phyloP scores from a whole-genome alignment of 2,329 filamentous ascomycete genomes.

The Monosporascus cannonballus region DNA sequence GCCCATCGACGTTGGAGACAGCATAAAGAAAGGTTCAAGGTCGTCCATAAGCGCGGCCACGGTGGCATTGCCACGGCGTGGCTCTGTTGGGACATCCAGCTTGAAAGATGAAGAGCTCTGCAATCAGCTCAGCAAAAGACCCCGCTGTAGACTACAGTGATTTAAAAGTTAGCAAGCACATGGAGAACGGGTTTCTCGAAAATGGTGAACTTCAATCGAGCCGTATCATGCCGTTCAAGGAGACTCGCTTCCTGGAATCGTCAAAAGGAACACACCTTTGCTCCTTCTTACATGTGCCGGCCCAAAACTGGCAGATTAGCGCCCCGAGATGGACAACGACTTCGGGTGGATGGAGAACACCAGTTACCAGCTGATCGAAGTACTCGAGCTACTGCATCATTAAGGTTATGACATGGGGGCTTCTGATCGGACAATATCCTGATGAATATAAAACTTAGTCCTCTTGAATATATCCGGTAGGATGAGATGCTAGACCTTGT shows the following conservation, averaged over 20 bases:
- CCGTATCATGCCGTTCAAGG: conserved; percentile 3
- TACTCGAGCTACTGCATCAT: conserved; percentile 4
- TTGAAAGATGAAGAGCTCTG: conserved; percentile 9
- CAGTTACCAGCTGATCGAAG: conserved; percentile 6
- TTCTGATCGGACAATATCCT: conserved; percentile 10
- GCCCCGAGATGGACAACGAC: neutral
- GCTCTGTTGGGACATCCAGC: conserved; percentile 9
- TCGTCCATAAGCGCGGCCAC: conserved; percentile 9
- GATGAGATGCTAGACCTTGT: conserved; percentile 1
- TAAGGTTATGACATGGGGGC: conserved; percentile 9
- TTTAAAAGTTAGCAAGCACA: neutral
- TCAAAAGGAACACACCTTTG: conserved; percentile 3
- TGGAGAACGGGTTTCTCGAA: neutral
- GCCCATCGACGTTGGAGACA: conserved; percentile 1
- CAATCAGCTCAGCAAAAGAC: conserved; percentile 3
- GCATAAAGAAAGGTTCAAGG: conserved; percentile 4
- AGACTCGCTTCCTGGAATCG: conserved; percentile 7
- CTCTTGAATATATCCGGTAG: conserved; percentile 3
- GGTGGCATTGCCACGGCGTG: conserved; percentile 11
- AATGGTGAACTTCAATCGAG: neutral
- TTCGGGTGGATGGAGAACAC: neutral
- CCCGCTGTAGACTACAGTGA: conserved; percentile 6
- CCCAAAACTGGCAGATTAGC: conserved; percentile 2
- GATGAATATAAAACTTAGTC: conserved; percentile 3
- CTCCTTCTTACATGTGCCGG: conserved; percentile 10